These are phyloP conservation scores for Arthrobotrys pseudoclavata DNA, from an alignment of 2,329 filamentous ascomycete genomes.

Conservation along the genomic window DNA sequence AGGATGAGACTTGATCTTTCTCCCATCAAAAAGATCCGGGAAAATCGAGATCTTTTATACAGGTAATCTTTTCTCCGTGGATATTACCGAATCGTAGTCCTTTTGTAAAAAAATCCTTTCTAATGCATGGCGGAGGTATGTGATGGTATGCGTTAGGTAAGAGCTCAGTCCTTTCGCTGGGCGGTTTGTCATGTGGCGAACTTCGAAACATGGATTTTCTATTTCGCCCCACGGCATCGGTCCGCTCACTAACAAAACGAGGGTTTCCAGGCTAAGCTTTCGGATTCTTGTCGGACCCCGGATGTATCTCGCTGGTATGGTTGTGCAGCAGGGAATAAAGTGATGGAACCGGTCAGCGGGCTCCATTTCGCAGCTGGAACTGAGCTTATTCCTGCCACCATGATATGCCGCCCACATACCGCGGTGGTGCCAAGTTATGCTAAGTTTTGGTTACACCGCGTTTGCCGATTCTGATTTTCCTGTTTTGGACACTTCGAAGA, in stretches of 20 bases:
- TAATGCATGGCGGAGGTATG: constrained; percentile 26
- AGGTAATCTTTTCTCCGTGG: constrained; percentile 12
- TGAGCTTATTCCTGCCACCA: background rate
- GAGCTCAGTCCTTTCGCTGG: constrained; percentile 11
- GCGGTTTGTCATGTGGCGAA: constrained; percentile 33
- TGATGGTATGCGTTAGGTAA: constrained; percentile 31
- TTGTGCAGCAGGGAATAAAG: constrained; percentile 5
- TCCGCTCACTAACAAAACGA: constrained; percentile 5
- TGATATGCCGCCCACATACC: constrained; percentile 2
- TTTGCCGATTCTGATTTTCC: background rate
- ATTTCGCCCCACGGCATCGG: constrained; percentile 21
- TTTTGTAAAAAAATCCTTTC: constrained; percentile 11
- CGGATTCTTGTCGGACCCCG: constrained; percentile 14
- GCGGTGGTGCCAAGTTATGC: background rate
- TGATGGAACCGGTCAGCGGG: constrained; percentile 4
- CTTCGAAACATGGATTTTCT: constrained; percentile 20
- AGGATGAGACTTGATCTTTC: constrained; percentile 23
- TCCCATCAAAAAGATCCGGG: constrained; percentile 14
- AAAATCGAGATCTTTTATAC: constrained; percentile 21
- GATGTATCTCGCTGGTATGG: constrained; percentile 6
- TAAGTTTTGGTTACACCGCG: background rate
- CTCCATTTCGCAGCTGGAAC: background rate
- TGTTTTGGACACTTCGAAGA: background rate
- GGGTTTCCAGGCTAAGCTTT: constrained; percentile 17
- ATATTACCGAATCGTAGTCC: constrained; percentile 8